A percentile compares a stretch with the other conserved stretches of the same genome.
These are phyloP conservation scores for Capsicum pubescens DNA, from an alignment of 257 asterid genomes.

Conservation along the genomic window DNA sequence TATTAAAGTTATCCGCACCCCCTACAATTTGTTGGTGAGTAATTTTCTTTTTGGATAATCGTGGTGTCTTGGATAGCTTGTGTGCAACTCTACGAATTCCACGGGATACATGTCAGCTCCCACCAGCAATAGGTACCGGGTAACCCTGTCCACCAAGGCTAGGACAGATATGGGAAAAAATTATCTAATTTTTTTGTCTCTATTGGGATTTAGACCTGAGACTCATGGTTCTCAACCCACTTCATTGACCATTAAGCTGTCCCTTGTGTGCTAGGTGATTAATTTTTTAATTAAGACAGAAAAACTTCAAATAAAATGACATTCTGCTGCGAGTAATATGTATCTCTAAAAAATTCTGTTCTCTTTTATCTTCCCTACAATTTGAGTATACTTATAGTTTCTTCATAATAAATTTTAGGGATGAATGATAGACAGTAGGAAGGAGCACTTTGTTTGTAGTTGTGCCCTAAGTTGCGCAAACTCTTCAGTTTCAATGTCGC, in stretches of 20 bases:
- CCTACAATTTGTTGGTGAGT: not conserved
- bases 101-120: not conserved
- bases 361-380: not conserved
- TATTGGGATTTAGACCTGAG: not conserved
- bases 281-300: not conserved
- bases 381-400: not conserved
- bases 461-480: no score
- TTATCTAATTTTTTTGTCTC: not conserved
- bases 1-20: no score
- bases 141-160: not conserved
- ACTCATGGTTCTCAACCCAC: not conserved
- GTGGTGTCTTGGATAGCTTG: not conserved
- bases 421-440: not conserved
- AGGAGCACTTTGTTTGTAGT: no score
- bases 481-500: no score
- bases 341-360: not conserved
- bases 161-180: not conserved
- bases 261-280: not conserved
- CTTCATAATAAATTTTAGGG: not conserved
- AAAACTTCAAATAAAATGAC: not conserved
- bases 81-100: not conserved
- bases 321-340: conserved; percentile 18
- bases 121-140: not conserved
- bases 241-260: not conserved
- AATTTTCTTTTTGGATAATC: not conserved